Percentiles rank a stretch among this genome's conserved stretches.
Conservation (phyloP, 1,139 yeast species). For the Pichia kudriavzevii region DNA sequence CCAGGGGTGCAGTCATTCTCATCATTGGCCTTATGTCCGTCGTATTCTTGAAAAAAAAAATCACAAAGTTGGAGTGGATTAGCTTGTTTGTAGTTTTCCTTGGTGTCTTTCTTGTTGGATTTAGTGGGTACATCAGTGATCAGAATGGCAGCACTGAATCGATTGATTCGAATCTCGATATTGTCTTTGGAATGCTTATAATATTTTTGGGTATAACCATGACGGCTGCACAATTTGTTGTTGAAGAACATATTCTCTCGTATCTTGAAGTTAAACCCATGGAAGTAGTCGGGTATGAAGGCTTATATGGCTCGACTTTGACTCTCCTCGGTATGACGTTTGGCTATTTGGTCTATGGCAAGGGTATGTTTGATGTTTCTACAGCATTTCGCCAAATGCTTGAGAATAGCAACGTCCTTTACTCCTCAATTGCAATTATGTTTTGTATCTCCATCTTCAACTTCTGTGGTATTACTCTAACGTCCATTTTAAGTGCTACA, state of each 20-base stretch:
- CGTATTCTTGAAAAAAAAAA: constrained; percentile 47
- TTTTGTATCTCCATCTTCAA: constrained; percentile 66
- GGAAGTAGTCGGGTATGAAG: constrained; percentile 68
- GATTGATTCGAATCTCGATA: too few relatives aligned
- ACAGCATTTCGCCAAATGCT: constrained; percentile 48
- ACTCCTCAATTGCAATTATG: constrained; percentile 60
- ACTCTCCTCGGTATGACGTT: constrained; percentile 39
- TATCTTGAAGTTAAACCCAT: constrained; percentile 52
- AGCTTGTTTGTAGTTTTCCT: constrained; percentile 52
- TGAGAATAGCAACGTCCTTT: constrained; percentile 34
- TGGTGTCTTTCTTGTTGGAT: constrained; percentile 69
- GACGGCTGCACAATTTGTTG: constrained; percentile 70
- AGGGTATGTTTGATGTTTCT: constrained; percentile 50
- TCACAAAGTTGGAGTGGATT: constrained; percentile 61
- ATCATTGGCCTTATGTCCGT: constrained; percentile 73
- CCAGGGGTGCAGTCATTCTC: constrained; percentile 68
- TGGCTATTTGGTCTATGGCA: constrained; percentile 37
- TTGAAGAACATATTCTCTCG: constrained; percentile 63
- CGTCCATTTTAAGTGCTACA: constrained; percentile 63
- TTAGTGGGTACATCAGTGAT: constrained; percentile 42
- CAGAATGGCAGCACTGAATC: too few relatives aligned
- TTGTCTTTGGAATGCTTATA: constrained; percentile 49
- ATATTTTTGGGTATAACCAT: constrained; percentile 57
- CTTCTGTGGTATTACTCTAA: constrained; percentile 65
- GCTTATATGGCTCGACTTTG: constrained; percentile 52